Evolutionary conservation across 495 filamentous ascomycete species (phyloP).

Genomic region (Talaromyces thailandensis): DNA sequence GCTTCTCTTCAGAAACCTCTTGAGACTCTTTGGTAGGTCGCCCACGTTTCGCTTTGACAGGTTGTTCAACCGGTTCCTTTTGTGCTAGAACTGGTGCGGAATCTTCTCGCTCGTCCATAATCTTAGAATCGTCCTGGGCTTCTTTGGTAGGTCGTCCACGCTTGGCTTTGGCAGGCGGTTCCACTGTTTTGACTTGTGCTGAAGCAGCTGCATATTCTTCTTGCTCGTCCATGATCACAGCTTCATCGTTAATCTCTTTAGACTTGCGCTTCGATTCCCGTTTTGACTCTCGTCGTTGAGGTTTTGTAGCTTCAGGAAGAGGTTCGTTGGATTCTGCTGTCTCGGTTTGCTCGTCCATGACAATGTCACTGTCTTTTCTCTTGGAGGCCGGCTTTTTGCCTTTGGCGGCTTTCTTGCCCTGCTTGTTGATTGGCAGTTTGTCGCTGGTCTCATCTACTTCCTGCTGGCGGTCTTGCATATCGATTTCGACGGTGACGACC

Average conservation of each 20-base stretch:
- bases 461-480: conserved; percentile 22
- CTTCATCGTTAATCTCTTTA: neutral
- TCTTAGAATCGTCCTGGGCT: neutral
- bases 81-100: neutral
- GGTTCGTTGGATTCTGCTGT: neutral
- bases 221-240: neutral
- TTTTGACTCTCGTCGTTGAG: neutral
- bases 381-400: neutral
- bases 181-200: neutral
- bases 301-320: neutral
- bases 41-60: neutral
- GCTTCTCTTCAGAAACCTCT: neutral
- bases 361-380: neutral
- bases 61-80: neutral
- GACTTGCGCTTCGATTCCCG: neutral
- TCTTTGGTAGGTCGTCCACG: conserved; percentile 14
- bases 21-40: conserved; percentile 13
- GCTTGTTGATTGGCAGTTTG: conserved; percentile 38
- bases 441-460: conserved; percentile 23
- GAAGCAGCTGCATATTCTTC: neutral
- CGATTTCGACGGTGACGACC: conserved; percentile 28
- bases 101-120: neutral
- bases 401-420: conserved; percentile 35
- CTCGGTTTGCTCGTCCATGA: neutral
- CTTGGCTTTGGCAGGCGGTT: neutral